Base-by-base conservation (phyloP, 208 protist genomes). In the Baffinella frigidus region DNA sequence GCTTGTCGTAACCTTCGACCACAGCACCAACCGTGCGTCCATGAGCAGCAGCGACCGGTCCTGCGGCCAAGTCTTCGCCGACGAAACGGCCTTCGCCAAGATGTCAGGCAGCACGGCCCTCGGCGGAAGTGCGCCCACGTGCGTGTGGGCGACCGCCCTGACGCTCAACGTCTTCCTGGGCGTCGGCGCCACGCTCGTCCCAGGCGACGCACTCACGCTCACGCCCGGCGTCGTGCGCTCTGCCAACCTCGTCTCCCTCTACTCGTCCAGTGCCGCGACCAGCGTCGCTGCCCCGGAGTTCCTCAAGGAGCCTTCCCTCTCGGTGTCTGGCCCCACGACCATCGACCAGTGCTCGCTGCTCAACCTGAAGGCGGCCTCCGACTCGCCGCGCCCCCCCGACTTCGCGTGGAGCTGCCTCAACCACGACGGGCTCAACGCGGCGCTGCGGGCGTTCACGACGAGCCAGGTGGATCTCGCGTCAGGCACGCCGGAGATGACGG, bases 401-500 rank as follows among this genome's bases (percentile, higher is more conserved):
- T 77, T 77, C 71, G 24, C 30, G 24, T 77, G 71, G 71, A 7
- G 10, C 30, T 77, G 71, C 41, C 7, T 11, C 10, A 77, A 77
- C 71, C 38, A 77, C 71, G 71, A 77, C 39, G 71, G 71, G 71
- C 71, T 77, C 10, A 77, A 77, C 30, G 38, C 30, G 24, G 35
- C 35, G 35, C 5, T 77, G 71, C 14, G 3, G 24, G 9, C 9
- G 7, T 35, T 77, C 7, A 30, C 71, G 9, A 24, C 24, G 24
- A 48, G 56, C 56, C 24, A 20, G 10, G 24, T 77, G 24, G 7
- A 20, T 10, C 71, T 77, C 38, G 71, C 14, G 10, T 20, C 71
- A 10, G 71, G 71, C 71, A 77, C 71, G 30, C 71, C 71, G 24
- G 71, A 77, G 39, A 77, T 77, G 71, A 35, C n/a, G n/a, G n/a